Conservation (phyloP, 1,284 basidiomycete genomes). For the Fomitopsis schrenkii region DNA sequence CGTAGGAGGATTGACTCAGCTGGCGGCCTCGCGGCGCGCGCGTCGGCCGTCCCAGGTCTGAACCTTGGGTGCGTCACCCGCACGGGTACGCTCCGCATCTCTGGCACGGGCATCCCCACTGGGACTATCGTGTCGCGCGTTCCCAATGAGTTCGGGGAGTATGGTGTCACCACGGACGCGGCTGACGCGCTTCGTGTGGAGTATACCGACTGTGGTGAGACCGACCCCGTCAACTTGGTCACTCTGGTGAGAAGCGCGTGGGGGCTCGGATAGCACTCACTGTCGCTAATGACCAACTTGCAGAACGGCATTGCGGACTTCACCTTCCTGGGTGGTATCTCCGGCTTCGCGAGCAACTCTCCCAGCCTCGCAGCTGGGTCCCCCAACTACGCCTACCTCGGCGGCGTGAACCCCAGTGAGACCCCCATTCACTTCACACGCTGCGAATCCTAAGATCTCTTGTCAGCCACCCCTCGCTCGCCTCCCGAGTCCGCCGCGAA, state of each 20-base stretch:
- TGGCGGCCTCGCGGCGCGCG: constrained; percentile 11
- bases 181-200: constrained; percentile 13
- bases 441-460: neutral
- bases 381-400: constrained; percentile 19
- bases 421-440: neutral
- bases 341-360: constrained; percentile 13
- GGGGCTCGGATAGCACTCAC: too few species aligned
- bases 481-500: constrained; percentile 12
- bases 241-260: constrained; percentile 8
- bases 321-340: constrained; percentile 14
- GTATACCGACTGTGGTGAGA: constrained; percentile 7
- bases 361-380: constrained; percentile 8
- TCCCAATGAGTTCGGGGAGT: constrained; percentile 22
- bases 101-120: neutral
- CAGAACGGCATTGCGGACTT: constrained; percentile 19
- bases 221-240: constrained; percentile 11
- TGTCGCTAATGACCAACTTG: too few species aligned
- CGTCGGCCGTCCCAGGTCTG: constrained; percentile 9
- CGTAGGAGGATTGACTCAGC: neutral
- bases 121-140: constrained; percentile 8
- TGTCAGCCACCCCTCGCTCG: constrained; percentile 11
- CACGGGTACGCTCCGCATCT: constrained; percentile 14
- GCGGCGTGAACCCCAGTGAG: constrained; percentile 14
- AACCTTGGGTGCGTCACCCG: constrained; percentile 4
- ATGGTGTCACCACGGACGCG: constrained; percentile 9